Evolutionary conservation across 2,329 filamentous ascomycete genomes (phyloP), one percentile per base, ranked within the genome.

Genomic region (Cladorrhinum sp.): DNA sequence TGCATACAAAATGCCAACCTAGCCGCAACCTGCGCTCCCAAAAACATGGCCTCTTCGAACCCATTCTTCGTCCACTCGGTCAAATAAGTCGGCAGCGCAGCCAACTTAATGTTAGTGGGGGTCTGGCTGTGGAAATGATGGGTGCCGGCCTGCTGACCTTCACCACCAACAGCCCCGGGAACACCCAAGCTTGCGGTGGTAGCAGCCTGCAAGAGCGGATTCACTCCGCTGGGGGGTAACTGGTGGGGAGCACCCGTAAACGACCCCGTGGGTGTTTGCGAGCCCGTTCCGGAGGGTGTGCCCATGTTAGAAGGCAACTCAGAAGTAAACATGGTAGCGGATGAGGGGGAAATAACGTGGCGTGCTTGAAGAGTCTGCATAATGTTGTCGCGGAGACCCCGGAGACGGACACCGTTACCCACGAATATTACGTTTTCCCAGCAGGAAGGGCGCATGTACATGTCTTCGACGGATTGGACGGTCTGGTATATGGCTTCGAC

Each of bases 341-440:
- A 93, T 25, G 89, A 93, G 0, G 95, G 95, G 1, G 93, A 96
- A 66, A 99, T 87, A 57, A 97, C 84, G 74, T 96, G 95, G 65
- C 93, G 92, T 53, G 88, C 84, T 38, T 85, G 85, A 36, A 99
- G 84, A 0, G 87, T 92, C 68, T 89, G 84, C 38, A 98, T 74
- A 52, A 99, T 86, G 66, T 93, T 91, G 69, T 97, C 92, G 66
- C 90, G 93, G 73, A 99, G 93, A 4, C 95, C 92, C 78, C 79
- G 79, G 52, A 85, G 79, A 51, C 82, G 82, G 38, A 80, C 87
- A 60, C 95, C 95, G 70, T 96, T 96, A 67, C 95, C 95, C 56
- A 96, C 90, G 58, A 99, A 89, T 66, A 96, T 88, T 56, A 99
- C 76, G 62, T 89, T 91, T 69, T 98, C 93, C 95, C 95, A 99